A percentile compares a stretch with the other conserved stretches of the same genome.
Conservation (phyloP, 2,329 filamentous ascomycete genomes). For the Drechmeria coniospora region DNA sequence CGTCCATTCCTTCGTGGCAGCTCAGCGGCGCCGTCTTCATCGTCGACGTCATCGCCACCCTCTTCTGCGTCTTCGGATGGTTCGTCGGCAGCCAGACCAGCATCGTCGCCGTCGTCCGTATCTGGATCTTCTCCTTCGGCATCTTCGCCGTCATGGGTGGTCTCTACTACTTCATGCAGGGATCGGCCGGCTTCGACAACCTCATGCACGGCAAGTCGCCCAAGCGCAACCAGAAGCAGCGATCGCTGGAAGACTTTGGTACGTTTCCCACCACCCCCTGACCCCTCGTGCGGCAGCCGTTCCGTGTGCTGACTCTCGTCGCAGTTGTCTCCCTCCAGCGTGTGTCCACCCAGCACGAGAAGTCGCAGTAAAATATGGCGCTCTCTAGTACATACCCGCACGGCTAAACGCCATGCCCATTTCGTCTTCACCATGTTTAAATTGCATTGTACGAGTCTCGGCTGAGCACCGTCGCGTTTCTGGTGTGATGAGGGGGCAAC, state of each 20-base stretch:
- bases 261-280: constrained; percentile 26
- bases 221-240: constrained; percentile 69
- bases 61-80: constrained; percentile 77
- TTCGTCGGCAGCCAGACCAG: constrained; percentile 55
- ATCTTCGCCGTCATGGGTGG: constrained; percentile 73
- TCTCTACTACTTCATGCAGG: constrained; percentile 62
- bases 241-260: constrained; percentile 80
- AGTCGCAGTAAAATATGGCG: constrained; percentile 51
- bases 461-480: constrained; percentile 17
- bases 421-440: constrained; percentile 24
- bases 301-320: constrained; percentile 14
- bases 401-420: constrained; percentile 18
- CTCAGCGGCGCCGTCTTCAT: constrained; percentile 61
- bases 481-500: constrained; percentile 18
- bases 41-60: constrained; percentile 71
- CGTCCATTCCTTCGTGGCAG: constrained; percentile 76
- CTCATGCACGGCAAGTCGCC: constrained; percentile 82
- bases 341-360: constrained; percentile 84
- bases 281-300: background rate
- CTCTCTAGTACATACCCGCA: constrained; percentile 22
- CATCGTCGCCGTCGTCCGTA: constrained; percentile 72
- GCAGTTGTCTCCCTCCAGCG: constrained; percentile 76
- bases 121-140: constrained; percentile 86
- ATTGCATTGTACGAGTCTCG: constrained; percentile 23
- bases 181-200: constrained; percentile 72